A percentile compares a stretch with the other conserved stretches of the same genome.
Conservation (phyloP, 768 basidiomycete genomes). For the Russula abietina region DNA sequence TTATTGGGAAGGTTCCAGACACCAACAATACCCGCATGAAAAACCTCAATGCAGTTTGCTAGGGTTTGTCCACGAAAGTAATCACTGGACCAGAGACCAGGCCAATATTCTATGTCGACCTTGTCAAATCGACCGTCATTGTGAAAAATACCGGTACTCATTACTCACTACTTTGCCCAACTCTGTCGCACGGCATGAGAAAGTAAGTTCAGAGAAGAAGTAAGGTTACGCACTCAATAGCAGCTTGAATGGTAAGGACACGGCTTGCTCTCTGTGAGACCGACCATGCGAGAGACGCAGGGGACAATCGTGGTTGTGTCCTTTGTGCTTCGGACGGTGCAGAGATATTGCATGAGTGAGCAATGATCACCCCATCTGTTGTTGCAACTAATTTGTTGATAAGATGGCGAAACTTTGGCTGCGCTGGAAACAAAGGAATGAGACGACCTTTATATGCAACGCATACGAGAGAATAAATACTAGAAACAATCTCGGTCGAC, state of each 20-base stretch:
- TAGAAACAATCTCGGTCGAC: not conserved
- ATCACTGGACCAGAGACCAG: not conserved
- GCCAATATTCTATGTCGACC: slow-evolving; percentile 7
- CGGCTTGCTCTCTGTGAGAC: slow-evolving; percentile 9
- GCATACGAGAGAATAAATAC: not conserved
- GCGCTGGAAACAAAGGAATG: not conserved
- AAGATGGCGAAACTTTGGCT: not conserved
- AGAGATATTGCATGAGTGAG: not conserved
- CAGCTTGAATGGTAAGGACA: not conserved
- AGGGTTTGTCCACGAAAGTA: not conserved
- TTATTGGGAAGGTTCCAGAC: slow-evolving; percentile 10
- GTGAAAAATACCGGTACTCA: too few relatives aligned
- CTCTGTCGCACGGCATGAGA: not conserved
- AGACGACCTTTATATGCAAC: not conserved
- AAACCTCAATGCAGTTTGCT: not conserved
- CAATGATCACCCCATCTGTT: not conserved
- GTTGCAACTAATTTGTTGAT: not conserved
- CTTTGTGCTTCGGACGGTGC: not conserved
- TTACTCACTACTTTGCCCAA: slow-evolving; percentile 12
- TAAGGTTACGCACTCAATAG: slow-evolving; percentile 4
- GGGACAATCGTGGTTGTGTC: not conserved
- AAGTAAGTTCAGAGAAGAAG: not conserved
- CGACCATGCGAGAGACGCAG: slow-evolving; percentile 8
- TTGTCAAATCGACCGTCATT: not conserved
- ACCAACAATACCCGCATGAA: not conserved